Conservation (phyloP, 345 rosid genomes). For the Acer yangbiense region DNA sequence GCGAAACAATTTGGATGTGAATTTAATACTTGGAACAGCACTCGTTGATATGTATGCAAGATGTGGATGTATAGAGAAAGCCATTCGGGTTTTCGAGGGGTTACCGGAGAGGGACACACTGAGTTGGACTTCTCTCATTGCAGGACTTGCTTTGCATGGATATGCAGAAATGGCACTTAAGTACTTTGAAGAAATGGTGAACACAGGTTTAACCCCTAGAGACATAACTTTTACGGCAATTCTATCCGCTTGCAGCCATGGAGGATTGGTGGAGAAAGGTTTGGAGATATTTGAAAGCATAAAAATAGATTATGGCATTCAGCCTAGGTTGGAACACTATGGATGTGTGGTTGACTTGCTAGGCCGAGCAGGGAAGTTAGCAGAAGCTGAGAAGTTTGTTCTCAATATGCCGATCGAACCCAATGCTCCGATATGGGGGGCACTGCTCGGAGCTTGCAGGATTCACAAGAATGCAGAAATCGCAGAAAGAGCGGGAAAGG, state of each 20-base stretch:
- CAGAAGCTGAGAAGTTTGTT: conserved; percentile 67
- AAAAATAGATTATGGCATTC: conserved; percentile 41
- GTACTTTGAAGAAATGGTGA: conserved; percentile 55
- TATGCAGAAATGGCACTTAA: conserved; percentile 47
- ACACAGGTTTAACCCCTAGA: conserved; percentile 45
- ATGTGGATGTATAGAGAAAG: conserved; percentile 64
- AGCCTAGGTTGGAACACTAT: conserved; percentile 74
- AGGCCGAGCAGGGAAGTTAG: conserved; percentile 71
- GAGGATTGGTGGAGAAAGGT: conserved; percentile 67
- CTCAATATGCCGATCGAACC: conserved; percentile 66
- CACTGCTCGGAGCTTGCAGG: conserved; percentile 78
- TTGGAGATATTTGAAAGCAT: conserved; percentile 59
- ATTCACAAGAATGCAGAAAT: conserved; percentile 60
- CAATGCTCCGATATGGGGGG: conserved; percentile 73
- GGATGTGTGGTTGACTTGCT: conserved; percentile 82
- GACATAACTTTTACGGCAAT: conserved; percentile 68
- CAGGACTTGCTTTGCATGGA: conserved; percentile 72
- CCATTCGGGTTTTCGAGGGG: conserved; percentile 47
- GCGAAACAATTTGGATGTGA: conserved; percentile 38
- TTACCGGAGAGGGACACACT: conserved; percentile 56
- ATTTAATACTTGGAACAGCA: conserved; percentile 69
- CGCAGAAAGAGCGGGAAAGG: conserved; percentile 62
- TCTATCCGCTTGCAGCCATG: conserved; percentile 76
- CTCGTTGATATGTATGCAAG: conserved; percentile 74
- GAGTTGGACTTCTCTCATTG: conserved; percentile 68